Conservation (phyloP, 345 rosid genomes). For the Odontarrhena argentea region DNA sequence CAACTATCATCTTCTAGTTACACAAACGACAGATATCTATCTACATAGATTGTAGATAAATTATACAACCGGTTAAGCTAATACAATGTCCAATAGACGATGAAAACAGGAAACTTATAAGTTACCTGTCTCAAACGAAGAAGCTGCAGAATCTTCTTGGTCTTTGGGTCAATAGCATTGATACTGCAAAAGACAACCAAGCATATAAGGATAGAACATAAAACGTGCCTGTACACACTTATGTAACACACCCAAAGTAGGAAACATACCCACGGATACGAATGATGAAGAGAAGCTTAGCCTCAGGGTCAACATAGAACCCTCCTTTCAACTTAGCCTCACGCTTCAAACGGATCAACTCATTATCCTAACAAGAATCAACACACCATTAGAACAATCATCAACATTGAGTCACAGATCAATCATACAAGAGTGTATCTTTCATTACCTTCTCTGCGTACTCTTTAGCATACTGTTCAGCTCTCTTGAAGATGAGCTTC, state of each 20-base stretch:
- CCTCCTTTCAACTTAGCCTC: conserved; percentile 91
- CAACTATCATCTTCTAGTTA: conserved; percentile 1
- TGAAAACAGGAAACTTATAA: neutral
- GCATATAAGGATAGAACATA: neutral
- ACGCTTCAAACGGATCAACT: conserved; percentile 64
- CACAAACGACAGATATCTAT: neutral
- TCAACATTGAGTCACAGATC: neutral
- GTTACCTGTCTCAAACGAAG: conserved; percentile 80
- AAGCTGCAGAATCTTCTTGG: conserved; percentile 60
- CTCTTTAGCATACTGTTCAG: conserved; percentile 62
- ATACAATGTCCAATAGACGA: neutral
- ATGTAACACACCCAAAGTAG: neutral
- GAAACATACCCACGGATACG: conserved; percentile 74
- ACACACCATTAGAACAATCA: neutral
- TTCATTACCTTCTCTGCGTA: conserved; percentile 55
- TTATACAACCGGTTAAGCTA: neutral
- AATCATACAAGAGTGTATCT: neutral
- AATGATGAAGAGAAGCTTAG: conserved; percentile 71
- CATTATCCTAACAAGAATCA: conserved; percentile 48
- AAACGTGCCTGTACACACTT: neutral
- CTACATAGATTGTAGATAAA: too few species aligned
- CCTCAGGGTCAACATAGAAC: conserved; percentile 87
- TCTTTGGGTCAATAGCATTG: conserved; percentile 78
- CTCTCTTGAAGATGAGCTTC: conserved; percentile 57
- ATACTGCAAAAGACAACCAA: conserved; percentile 48